Percentiles rank a stretch among this genome's conserved stretches.
phyloP scores from a whole-genome alignment of 2,329 filamentous ascomycete species.

The Penicillium italicum region DNA sequence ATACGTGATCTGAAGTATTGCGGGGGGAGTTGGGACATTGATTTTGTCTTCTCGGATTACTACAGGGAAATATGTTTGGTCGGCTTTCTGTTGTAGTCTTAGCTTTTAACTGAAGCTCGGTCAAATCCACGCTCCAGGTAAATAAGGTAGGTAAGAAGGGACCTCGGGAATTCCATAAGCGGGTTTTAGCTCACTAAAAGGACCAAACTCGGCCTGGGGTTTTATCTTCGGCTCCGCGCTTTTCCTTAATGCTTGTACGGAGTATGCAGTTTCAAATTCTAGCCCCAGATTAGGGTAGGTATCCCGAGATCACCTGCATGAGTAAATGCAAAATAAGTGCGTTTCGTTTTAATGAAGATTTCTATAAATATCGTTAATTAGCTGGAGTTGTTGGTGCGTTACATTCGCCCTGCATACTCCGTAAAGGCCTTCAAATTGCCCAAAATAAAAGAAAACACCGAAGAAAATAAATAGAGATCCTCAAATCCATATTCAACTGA shows the following conservation, averaged over 20 bases:
- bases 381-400: neutral
- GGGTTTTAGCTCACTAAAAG: neutral
- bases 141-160: neutral
- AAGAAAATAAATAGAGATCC: too few relatives aligned
- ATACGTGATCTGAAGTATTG: neutral
- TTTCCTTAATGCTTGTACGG: neutral
- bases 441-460: too few relatives aligned
- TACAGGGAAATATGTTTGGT: neutral
- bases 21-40: too few relatives aligned
- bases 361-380: slow-evolving; percentile 4
- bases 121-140: neutral
- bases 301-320: neutral
- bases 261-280: neutral
- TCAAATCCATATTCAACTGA: rapidly evolving
- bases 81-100: neutral
- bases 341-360: neutral
- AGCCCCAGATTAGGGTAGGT: neutral
- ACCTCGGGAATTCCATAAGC: neutral
- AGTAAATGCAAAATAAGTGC: neutral
- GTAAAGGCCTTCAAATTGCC: too few relatives aligned
- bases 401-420: neutral
- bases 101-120: neutral
- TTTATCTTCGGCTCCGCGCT: neutral
- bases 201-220: neutral
- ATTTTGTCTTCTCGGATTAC: too few relatives aligned